Conservation (phyloP, 345 rosid genomes). For the Ceriops decandra region DNA sequence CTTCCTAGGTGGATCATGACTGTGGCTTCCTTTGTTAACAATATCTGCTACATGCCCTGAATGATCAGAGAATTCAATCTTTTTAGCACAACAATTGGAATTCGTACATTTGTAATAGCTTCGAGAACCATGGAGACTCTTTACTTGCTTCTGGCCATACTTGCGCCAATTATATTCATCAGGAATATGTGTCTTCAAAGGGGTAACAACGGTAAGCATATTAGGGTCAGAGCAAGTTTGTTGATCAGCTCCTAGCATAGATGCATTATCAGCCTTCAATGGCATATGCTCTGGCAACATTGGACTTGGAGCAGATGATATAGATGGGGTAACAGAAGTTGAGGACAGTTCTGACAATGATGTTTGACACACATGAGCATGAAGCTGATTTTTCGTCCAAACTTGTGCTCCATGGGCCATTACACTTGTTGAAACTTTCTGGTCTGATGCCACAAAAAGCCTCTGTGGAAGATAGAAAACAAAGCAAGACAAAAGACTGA, state of each 20-base stretch:
- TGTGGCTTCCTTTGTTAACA: conserved; percentile 77
- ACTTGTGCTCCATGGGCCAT: conserved; percentile 30
- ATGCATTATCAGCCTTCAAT: conserved; percentile 32
- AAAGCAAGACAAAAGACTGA: background rate
- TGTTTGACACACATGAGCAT: conserved; percentile 30
- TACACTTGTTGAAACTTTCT: conserved; percentile 27
- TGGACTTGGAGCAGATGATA: conserved; percentile 46
- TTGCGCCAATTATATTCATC: conserved; percentile 97
- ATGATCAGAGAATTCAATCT: conserved; percentile 72
- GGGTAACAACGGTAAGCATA: conserved; percentile 27
- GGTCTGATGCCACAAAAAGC: conserved; percentile 22
- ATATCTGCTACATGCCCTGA: conserved; percentile 63
- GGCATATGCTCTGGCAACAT: conserved; percentile 33
- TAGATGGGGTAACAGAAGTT: conserved; percentile 51
- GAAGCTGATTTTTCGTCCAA: conserved; percentile 33
- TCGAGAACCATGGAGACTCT: conserved; percentile 82
- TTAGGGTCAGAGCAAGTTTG: conserved; percentile 25
- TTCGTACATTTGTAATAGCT: conserved; percentile 90
- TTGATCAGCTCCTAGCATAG: conserved; percentile 24
- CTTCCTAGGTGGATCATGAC: conserved; percentile 78
- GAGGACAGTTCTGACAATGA: conserved; percentile 39
- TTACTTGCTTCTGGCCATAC: conserved; percentile 98
- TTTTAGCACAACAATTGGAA: conserved; percentile 81
- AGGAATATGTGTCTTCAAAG: conserved; percentile 43
- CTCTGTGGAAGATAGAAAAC: conserved; percentile 25